These are phyloP conservation scores for Petunia hybrid DNA, from an alignment of 305 asterid genomes.

Conservation along the genomic window DNA sequence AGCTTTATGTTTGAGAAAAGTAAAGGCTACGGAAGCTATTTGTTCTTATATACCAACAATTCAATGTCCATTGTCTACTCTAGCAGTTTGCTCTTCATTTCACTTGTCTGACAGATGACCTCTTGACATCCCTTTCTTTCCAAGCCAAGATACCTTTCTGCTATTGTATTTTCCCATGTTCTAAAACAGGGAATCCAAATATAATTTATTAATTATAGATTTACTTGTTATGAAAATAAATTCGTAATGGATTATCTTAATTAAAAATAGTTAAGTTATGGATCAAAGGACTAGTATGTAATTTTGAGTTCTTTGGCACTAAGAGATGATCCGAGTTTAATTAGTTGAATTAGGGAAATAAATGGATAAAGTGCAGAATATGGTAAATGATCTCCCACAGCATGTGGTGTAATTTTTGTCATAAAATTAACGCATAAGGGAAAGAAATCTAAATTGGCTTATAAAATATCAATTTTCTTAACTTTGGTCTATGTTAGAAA, in stretches of 20 bases:
- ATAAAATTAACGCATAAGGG: no score
- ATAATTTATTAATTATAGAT: background rate
- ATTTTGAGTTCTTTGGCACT: no score
- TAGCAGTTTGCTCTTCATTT: slow-evolving; percentile 1
- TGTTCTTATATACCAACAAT: slow-evolving; percentile 20
- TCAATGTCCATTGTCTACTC: background rate
- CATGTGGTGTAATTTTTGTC: no score
- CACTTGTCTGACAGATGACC: slow-evolving; percentile 27
- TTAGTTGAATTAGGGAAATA: no score
- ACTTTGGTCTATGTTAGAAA: no score
- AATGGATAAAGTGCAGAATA: no score
- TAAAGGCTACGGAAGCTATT: slow-evolving; percentile 31
- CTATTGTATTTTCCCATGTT: background rate
- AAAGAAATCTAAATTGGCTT: no score
- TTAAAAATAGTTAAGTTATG: no score
- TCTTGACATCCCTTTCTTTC: slow-evolving; percentile 19
- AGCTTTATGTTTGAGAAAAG: slow-evolving; percentile 33
- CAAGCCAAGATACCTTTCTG: slow-evolving; percentile 26
- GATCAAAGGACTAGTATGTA: no score
- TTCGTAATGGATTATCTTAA: background rate
- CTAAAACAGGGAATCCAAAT: background rate
- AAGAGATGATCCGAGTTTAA: no score
- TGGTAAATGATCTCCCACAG: no score
- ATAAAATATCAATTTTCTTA: no score
- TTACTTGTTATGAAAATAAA: background rate